Evolutionary conservation across 768 basidiomycete genomes (phyloP).

Genomic region (Kwoniella mangroviensis): DNA sequence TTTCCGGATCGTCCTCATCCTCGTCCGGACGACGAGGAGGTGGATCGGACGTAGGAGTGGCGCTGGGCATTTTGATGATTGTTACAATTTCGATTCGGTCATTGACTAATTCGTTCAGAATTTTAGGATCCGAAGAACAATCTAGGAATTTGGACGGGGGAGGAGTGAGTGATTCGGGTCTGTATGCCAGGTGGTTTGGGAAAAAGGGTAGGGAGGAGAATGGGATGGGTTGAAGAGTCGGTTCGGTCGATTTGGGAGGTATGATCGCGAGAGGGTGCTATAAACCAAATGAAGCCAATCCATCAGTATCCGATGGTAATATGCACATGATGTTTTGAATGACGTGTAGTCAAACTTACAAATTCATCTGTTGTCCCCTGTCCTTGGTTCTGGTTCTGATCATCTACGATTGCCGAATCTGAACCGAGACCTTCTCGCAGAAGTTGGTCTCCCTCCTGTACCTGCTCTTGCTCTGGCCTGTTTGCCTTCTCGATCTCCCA

Average conservation of each 20-base stretch:
- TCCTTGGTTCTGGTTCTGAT: not conserved
- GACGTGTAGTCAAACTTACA: not conserved
- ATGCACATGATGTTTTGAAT: slow-evolving; percentile 6
- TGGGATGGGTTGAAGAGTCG: slow-evolving; percentile 25
- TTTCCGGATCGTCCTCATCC: slow-evolving; percentile 27
- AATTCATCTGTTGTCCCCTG: not conserved
- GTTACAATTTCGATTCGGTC: slow-evolving; percentile 36
- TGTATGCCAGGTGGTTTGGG: slow-evolving; percentile 49
- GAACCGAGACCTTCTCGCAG: not conserved
- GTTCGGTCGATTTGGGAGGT: slow-evolving; percentile 25
- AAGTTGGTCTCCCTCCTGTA: slow-evolving; percentile 3
- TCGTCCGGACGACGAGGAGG: not conserved
- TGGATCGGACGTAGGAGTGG: not conserved
- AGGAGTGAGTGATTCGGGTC: slow-evolving; percentile 33
- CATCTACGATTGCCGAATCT: slow-evolving; percentile 4
- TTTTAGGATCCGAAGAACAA: slow-evolving; percentile 4
- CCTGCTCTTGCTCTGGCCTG: slow-evolving; percentile 6
- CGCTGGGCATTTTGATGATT: slow-evolving; percentile 45
- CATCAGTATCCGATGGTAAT: not conserved
- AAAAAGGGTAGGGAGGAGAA: slow-evolving; percentile 41
- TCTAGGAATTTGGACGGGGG: slow-evolving; percentile 29
- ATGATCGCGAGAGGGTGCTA: slow-evolving; percentile 44
- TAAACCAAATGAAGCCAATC: not conserved
- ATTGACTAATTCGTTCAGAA: slow-evolving; percentile 33
- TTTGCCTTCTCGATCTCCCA: slow-evolving; percentile 41